phyloP scores from a whole-genome alignment of 192 early-diverging fungal species.

The Mycoemilia scoparia region DNA sequence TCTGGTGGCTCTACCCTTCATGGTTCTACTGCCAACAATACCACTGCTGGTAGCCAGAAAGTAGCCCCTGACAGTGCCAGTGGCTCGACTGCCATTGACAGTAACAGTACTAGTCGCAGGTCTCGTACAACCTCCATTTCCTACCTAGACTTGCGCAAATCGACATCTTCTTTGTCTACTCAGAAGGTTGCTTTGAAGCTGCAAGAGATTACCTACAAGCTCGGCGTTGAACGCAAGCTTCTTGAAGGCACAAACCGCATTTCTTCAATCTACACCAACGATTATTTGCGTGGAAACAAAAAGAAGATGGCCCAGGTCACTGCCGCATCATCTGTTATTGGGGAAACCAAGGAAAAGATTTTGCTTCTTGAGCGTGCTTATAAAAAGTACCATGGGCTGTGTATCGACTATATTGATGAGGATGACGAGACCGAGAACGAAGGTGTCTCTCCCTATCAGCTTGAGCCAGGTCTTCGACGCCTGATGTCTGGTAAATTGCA shows the following conservation, averaged over 20 bases:
- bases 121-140: slow-evolving; percentile 21
- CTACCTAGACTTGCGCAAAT: slow-evolving; percentile 45
- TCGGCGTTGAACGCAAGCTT: slow-evolving; percentile 90
- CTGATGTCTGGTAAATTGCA: slow-evolving; percentile 55
- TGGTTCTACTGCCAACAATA: neutral
- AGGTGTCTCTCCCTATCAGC: slow-evolving; percentile 2
- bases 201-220: slow-evolving; percentile 70
- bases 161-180: slow-evolving; percentile 43
- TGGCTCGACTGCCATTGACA: slow-evolving; percentile 6
- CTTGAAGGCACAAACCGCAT: slow-evolving; percentile 33
- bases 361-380: slow-evolving; percentile 49
- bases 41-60: slow-evolving; percentile 8
- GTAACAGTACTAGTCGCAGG: slow-evolving; percentile 1
- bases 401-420: slow-evolving; percentile 54
- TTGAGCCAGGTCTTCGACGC: slow-evolving; percentile 41
- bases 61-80: slow-evolving; percentile 7
- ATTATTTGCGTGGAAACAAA: slow-evolving; percentile 20
- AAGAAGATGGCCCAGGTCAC: slow-evolving; percentile 28
- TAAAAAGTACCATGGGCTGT: slow-evolving; percentile 73
- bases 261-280: slow-evolving; percentile 25
- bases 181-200: slow-evolving; percentile 66
- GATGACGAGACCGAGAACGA: slow-evolving; percentile 43
- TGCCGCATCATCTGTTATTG: slow-evolving; percentile 18
- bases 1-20: slow-evolving; percentile 1
- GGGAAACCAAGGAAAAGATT: slow-evolving; percentile 57